phyloP scores from a whole-genome alignment of 2,329 filamentous ascomycete species.

The Curvularia hawaiiensis region DNA sequence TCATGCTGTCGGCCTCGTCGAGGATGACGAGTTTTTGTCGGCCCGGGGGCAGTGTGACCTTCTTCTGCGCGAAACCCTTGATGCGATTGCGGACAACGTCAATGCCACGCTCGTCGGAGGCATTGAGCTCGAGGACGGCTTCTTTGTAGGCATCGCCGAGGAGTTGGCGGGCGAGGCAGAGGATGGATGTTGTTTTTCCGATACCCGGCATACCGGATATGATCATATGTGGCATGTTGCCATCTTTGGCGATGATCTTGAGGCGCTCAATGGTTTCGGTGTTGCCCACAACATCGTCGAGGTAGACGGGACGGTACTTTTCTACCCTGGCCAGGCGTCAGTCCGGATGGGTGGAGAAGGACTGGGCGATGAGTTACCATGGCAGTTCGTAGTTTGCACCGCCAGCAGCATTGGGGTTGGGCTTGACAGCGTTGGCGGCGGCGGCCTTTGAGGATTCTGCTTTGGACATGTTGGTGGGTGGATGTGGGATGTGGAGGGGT shows the following conservation, averaged over 20 bases:
- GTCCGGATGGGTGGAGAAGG: constrained; percentile 4
- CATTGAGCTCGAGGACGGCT: constrained; percentile 94
- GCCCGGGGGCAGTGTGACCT: constrained; percentile 89
- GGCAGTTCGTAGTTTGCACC: constrained; percentile 73
- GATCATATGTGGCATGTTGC: constrained; percentile 99
- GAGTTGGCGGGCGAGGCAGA: constrained; percentile 90
- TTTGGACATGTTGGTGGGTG: constrained; percentile 49
- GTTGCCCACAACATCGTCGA: constrained; percentile 97
- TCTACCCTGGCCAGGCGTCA: constrained; percentile 73
- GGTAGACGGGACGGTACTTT: constrained; percentile 93
- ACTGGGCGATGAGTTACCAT: constrained; percentile 60
- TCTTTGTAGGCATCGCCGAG: constrained; percentile 96
- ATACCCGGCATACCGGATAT: constrained; percentile 99
- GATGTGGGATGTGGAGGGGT: constrained; percentile 21
- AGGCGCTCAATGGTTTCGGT: constrained; percentile 96
- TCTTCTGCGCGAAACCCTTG: constrained; percentile 98
- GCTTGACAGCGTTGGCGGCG: constrained; percentile 50
- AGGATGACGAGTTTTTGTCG: constrained; percentile 97
- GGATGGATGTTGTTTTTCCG: constrained; percentile 94
- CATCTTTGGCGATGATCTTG: constrained; percentile 97
- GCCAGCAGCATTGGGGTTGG: constrained; percentile 47
- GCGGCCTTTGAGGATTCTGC: constrained; percentile 57
- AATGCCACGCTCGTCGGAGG: constrained; percentile 95
- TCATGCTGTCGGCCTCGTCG: constrained; percentile 97
- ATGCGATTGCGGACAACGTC: constrained; percentile 97